Base-by-base conservation (phyloP, 2,329 filamentous ascomycete genomes). In the Aureobasidium lini region DNA sequence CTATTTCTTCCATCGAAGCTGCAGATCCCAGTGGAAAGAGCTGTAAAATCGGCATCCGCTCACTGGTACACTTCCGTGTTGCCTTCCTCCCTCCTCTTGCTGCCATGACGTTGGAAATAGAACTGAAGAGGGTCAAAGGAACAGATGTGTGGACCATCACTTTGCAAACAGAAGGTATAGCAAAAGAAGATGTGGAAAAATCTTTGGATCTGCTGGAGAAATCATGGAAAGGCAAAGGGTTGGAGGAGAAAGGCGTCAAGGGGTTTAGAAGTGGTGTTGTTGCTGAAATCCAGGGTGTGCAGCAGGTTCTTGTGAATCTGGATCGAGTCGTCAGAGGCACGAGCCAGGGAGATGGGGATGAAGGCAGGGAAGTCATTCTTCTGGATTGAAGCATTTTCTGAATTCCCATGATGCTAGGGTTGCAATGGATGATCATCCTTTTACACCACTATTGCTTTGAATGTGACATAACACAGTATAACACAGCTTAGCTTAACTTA, bases 1-100 rank as follows among this genome's bases (percentile, higher is more conserved):
- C 79, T 1, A 72, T 92, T 2, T 79, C 84, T 62, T 73, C 75
- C 37, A 78, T 92, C 23, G 84, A 89, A 64, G 72, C 42, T 7
- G 44, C 49, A 8, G 62, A 69, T 40, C 40, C 60, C 4, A 43
- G 59, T 7, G 36, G 40, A 6, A 52, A 46, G 15, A 57, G 47
- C 1, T 40, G 63, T 10, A 50, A 66, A 5, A 62, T 77, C 5
- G 71, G 73, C 42, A 57, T 69, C 6, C 72, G 73, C 43, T 63
- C 66, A 13, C 60, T 73, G 6, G 66, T 70, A 34, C 69, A 68
- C 50, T 77, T 74, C 64, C 69, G 70, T 18, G 46, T 79, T 18
- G 65, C 65, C 2, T 79, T 78, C 63, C 64, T 66, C 5, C 71
- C 74, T 28, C 76, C 76, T 2, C 23, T 75, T 65, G 66, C 65